These are phyloP conservation scores for Sanghuangporus weigelae DNA, from an alignment of 1,284 basidiomycete species.

Conservation along the genomic window DNA sequence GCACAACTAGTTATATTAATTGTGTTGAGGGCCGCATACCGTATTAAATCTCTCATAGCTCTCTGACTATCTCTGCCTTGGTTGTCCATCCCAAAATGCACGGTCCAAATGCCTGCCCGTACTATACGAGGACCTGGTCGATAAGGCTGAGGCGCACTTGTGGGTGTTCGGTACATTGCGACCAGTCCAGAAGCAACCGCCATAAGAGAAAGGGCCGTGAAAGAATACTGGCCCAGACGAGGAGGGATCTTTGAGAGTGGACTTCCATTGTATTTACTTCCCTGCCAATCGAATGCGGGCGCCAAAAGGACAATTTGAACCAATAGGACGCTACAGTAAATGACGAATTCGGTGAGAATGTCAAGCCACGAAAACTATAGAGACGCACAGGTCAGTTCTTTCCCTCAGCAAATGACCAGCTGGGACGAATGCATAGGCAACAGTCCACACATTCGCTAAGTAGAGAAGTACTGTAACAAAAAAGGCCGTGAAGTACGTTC, in stretches of 20 bases:
- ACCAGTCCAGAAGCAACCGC: slow-evolving; percentile 47
- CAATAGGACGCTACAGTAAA: slow-evolving; percentile 9
- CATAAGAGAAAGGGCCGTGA: slow-evolving; percentile 36
- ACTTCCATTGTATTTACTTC: neutral
- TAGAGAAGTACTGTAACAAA: slow-evolving; percentile 62
- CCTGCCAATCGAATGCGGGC: slow-evolving; percentile 12
- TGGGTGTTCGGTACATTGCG: slow-evolving; percentile 49
- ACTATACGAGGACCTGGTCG: slow-evolving; percentile 65
- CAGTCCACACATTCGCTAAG: slow-evolving; percentile 75
- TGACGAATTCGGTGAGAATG: neutral
- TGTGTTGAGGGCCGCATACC: slow-evolving; percentile 28
- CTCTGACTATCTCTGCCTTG: slow-evolving; percentile 80
- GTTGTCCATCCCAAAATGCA: slow-evolving; percentile 87
- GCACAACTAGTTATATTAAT: neutral
- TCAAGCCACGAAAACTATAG: slow-evolving; percentile 20
- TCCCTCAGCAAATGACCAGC: slow-evolving; percentile 78
- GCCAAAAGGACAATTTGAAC: slow-evolving; percentile 10
- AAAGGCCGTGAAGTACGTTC: slow-evolving; percentile 53
- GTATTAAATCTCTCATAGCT: slow-evolving; percentile 69
- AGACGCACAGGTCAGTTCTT: slow-evolving; percentile 59
- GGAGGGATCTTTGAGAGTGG: neutral
- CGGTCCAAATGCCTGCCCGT: slow-evolving; percentile 90
- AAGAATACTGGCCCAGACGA: slow-evolving; percentile 16
- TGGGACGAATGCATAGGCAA: slow-evolving; percentile 93
- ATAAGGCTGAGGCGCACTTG: slow-evolving; percentile 48